Conservation (phyloP, 179 eudicot genomes). For the Carnegiea gigantea region DNA sequence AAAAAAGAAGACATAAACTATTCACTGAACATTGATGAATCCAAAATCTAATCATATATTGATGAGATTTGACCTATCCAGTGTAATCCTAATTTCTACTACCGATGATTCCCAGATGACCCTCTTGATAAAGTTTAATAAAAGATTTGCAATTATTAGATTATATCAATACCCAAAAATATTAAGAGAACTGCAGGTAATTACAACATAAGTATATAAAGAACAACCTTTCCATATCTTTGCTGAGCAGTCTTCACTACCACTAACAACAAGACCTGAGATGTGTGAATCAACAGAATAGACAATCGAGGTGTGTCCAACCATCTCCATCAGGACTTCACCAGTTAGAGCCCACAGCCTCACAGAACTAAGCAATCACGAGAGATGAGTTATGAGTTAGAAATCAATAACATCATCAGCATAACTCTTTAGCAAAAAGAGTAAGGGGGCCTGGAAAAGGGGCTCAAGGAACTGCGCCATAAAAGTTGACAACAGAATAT, state of each 20-base stretch:
- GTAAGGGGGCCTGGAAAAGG: background rate
- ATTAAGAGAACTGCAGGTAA: background rate
- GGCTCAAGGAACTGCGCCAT: background rate
- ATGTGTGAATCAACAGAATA: conserved; percentile 89
- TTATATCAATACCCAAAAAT: background rate
- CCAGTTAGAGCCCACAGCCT: conserved; percentile 88
- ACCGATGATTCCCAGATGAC: background rate
- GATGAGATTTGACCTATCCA: background rate
- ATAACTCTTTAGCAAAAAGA: background rate
- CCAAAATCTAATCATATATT: background rate
- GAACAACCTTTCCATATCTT: conserved; percentile 92
- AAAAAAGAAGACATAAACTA: background rate
- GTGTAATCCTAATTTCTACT: background rate
- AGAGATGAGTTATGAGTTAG: conserved; percentile 10
- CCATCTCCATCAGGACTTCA: conserved; percentile 92
- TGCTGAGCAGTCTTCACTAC: conserved; percentile 87
- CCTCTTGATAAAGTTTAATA: background rate
- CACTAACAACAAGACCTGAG: conserved; percentile 86
- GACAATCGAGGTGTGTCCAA: conserved; percentile 92
- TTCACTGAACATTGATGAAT: background rate
- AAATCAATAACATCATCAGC: conserved; percentile 1
- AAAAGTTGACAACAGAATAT: background rate
- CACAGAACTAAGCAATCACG: conserved; percentile 56
- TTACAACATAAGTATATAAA: background rate
- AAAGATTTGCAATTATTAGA: background rate